A percentile compares a stretch with the other conserved stretches of the same genome.
These are phyloP conservation scores for Daldinia sp. DNA, from an alignment of 2,329 filamentous ascomycete genomes.

Conservation along the genomic window DNA sequence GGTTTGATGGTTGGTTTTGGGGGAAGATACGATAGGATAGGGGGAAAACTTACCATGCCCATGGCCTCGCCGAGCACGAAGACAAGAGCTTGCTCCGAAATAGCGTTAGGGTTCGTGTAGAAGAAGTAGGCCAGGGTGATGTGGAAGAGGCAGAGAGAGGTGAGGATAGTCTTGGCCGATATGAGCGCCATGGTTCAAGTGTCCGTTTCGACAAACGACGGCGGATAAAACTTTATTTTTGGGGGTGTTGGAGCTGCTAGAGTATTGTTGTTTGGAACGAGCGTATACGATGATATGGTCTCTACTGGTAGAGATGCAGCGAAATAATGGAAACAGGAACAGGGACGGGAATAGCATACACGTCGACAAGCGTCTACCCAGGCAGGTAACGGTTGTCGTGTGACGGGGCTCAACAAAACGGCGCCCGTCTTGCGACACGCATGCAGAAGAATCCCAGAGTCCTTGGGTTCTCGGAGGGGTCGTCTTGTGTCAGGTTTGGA, in stretches of 20 bases:
- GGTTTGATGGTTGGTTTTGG: neutral
- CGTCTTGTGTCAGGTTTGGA: conserved; percentile 13
- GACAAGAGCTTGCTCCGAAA: conserved; percentile 83
- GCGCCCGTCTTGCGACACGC: conserved; percentile 2
- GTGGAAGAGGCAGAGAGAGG: conserved; percentile 83
- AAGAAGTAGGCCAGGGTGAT: conserved; percentile 85
- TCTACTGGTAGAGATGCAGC: neutral
- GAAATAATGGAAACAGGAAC: neutral
- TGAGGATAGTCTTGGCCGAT: conserved; percentile 81
- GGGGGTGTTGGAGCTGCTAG: too few relatives aligned
- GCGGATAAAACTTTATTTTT: too few relatives aligned
- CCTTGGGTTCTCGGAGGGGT: neutral
- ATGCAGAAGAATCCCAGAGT: neutral
- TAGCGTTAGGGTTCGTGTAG: conserved; percentile 72
- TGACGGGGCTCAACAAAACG: neutral
- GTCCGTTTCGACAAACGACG: neutral
- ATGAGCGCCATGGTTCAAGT: conserved; percentile 76
- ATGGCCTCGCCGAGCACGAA: conserved; percentile 84
- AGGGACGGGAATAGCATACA: neutral
- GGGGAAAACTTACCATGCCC: conserved; percentile 68
- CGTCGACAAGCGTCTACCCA: neutral
- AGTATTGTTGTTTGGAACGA: conserved; percentile 10
- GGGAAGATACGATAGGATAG: too few relatives aligned
- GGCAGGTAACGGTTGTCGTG: neutral
- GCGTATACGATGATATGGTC: neutral